Conservation (phyloP, 768 basidiomycete species). For the Coprinopsis sp. region DNA sequence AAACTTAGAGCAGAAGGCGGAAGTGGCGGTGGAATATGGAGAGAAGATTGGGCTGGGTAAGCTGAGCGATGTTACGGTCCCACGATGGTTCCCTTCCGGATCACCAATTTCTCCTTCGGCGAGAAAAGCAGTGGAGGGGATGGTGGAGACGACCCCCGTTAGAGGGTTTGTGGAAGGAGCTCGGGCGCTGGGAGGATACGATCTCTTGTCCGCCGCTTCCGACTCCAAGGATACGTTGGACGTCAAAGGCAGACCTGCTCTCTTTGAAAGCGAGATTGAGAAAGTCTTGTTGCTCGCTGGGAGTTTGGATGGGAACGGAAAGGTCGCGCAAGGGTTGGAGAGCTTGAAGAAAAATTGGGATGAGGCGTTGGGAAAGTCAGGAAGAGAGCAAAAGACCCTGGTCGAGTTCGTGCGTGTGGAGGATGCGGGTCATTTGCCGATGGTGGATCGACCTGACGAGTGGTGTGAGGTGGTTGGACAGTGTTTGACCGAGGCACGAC, state of each 20-base stretch:
- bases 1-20: slow-evolving; percentile 8
- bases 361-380: slow-evolving; percentile 11
- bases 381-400: slow-evolving; percentile 11
- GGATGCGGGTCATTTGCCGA: slow-evolving; percentile 45
- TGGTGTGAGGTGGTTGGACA: slow-evolving; percentile 32
- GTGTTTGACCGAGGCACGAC: too few relatives aligned
- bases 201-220: slow-evolving; percentile 20
- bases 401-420: slow-evolving; percentile 32
- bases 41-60: slow-evolving; percentile 34
- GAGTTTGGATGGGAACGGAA: slow-evolving; percentile 43
- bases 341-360: slow-evolving; percentile 32
- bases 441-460: slow-evolving; percentile 43
- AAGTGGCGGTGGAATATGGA: slow-evolving; percentile 23
- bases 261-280: slow-evolving; percentile 21
- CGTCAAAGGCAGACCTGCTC: slow-evolving; percentile 15
- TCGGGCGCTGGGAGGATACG: slow-evolving; percentile 40
- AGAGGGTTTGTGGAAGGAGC: slow-evolving; percentile 45
- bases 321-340: slow-evolving; percentile 36
- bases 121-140: slow-evolving; percentile 8
- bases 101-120: slow-evolving; percentile 15
- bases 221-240: background rate
- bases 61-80: slow-evolving; percentile 38
- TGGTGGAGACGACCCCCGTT: slow-evolving; percentile 33
- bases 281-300: slow-evolving; percentile 44
- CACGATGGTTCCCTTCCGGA: slow-evolving; percentile 46